phyloP scores from a whole-genome alignment of 2,329 filamentous ascomycete genomes.

The Phoma herbarum region DNA sequence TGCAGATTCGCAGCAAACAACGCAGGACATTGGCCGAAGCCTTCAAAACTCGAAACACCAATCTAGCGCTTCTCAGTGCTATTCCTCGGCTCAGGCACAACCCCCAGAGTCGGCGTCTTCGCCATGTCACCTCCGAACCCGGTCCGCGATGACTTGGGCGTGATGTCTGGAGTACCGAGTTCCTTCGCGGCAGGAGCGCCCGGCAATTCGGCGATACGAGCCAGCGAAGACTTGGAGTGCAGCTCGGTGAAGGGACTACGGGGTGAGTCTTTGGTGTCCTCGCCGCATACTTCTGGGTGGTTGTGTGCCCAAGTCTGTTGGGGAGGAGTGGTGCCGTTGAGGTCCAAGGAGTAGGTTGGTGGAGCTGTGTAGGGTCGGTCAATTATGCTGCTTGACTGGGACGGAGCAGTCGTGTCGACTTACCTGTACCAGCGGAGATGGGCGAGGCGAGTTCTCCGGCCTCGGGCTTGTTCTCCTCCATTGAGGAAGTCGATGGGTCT shows the following conservation, averaged over 20 bases:
- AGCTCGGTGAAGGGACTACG: slow-evolving; percentile 12
- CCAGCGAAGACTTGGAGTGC: slow-evolving; percentile 6
- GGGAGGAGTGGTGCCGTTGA: background rate
- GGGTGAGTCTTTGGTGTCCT: slow-evolving; percentile 4
- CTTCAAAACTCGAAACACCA: background rate
- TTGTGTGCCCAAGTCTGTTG: slow-evolving; percentile 6
- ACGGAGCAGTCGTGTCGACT: background rate
- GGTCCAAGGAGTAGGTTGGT: slow-evolving; percentile 15
- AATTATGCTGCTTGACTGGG: background rate
- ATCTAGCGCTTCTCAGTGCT: background rate
- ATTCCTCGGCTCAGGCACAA: background rate
- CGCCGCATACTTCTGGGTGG: slow-evolving; percentile 7
- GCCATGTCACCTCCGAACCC: background rate
- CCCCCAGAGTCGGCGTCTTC: background rate
- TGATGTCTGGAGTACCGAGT: slow-evolving; percentile 6
- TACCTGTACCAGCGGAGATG: slow-evolving; percentile 8
- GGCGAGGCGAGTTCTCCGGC: slow-evolving; percentile 6
- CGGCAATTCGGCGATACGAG: slow-evolving; percentile 14
- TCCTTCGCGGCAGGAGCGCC: slow-evolving; percentile 5
- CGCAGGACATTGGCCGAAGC: background rate
- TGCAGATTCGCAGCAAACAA: background rate
- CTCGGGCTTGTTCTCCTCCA: slow-evolving; percentile 9
- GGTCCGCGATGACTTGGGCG: background rate
- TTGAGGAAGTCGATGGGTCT: background rate
- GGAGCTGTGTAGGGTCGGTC: slow-evolving; percentile 1